Evolutionary conservation across 2,329 filamentous ascomycete species (phyloP).

Genomic region (Ambrosiella beaveri): DNA sequence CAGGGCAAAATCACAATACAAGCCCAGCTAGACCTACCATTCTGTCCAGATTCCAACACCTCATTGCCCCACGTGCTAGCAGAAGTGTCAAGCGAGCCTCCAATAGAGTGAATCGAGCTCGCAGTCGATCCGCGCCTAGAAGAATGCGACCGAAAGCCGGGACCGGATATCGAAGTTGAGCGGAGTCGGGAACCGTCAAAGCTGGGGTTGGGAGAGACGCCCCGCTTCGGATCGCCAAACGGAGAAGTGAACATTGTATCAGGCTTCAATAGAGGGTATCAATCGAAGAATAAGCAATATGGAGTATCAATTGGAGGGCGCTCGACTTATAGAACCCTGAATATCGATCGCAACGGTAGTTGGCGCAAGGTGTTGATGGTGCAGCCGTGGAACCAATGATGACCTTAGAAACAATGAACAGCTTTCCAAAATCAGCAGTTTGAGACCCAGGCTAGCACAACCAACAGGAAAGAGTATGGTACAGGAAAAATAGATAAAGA

Average conservation of each 20-base stretch:
- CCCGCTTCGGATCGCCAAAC: conserved; percentile 5
- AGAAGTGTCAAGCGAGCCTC: conserved; percentile 63
- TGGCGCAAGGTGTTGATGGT: not conserved
- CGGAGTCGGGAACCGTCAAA: conserved; percentile 6
- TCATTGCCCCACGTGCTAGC: conserved; percentile 37
- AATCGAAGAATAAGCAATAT: not conserved
- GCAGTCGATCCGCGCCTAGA: conserved; percentile 57
- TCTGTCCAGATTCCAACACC: conserved; percentile 58
- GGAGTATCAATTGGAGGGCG: not conserved
- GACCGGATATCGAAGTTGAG: not conserved
- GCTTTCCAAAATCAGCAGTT: too few relatives aligned
- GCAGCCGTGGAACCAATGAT: too few relatives aligned
- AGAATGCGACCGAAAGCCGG: conserved; percentile 24
- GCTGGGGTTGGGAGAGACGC: conserved; percentile 10
- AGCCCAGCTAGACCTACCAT: conserved; percentile 38
- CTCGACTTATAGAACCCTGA: not conserved
- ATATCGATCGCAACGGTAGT: not conserved
- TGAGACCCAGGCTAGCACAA: too few relatives aligned
- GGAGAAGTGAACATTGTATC: conserved; percentile 9
- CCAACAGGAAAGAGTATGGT: too few relatives aligned
- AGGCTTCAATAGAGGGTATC: too few relatives aligned
- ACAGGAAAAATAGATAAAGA: too few relatives aligned
- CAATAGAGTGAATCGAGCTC: conserved; percentile 76
- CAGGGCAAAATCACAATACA: not conserved
- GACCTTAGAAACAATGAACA: too few relatives aligned